Evolutionary conservation across 305 asterid genomes (phyloP).

Genomic region (Fraxinus albicans): DNA sequence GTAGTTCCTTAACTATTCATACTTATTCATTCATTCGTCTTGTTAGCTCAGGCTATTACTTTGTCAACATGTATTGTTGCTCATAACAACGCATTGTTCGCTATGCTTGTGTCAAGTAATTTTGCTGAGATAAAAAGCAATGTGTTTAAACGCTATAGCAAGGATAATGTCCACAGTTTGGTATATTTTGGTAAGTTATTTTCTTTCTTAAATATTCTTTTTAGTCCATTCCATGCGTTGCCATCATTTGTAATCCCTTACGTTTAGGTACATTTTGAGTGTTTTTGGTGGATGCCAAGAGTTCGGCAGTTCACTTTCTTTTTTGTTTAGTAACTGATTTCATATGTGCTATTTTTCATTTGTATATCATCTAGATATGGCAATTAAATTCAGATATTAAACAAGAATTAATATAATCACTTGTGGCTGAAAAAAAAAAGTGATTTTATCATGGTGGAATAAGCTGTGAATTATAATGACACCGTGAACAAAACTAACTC

Average conservation of each 20-base stretch:
- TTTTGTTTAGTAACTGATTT: background rate
- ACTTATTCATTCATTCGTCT: conserved; percentile 89
- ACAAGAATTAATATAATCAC: background rate
- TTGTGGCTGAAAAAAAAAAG: background rate
- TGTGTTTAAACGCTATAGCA: conserved; percentile 91
- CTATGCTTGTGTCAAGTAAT: conserved; percentile 94
- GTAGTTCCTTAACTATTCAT: conserved; percentile 58
- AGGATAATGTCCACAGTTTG: conserved; percentile 81
- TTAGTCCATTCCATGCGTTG: background rate
- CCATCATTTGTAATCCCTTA: background rate
- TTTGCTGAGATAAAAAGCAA: conserved; percentile 97
- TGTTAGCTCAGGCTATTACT: conserved; percentile 97
- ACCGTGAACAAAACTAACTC: background rate
- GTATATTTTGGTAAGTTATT: conserved; percentile 81
- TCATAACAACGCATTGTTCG: conserved; percentile 88
- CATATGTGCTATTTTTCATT: background rate
- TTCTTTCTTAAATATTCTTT: conserved; percentile 15
- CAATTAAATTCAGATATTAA: background rate
- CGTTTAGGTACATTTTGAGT: background rate
- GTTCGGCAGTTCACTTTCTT: background rate
- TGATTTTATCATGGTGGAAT: background rate
- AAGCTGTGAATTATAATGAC: background rate
- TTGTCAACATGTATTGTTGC: conserved; percentile 97
- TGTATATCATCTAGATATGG: background rate
- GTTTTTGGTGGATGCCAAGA: background rate